Percentiles rank a stretch among this genome's conserved stretches.
These are phyloP conservation scores for Penicillium malachiteum DNA, from an alignment of 495 filamentous ascomycete genomes.

Conservation along the genomic window DNA sequence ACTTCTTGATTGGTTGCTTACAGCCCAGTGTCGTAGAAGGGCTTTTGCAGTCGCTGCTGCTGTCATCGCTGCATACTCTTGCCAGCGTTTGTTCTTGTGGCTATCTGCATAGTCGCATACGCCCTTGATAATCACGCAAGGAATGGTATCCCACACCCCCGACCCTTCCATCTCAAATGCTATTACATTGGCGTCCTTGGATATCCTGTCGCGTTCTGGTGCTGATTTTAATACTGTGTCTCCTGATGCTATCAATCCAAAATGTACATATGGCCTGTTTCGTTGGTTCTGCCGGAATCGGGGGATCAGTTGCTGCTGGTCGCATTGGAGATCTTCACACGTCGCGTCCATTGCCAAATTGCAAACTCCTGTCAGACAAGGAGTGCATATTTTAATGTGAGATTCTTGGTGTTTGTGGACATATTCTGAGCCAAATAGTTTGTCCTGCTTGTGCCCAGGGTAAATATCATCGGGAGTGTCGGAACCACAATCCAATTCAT, in stretches of 20 bases:
- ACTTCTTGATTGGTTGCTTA: too few species aligned
- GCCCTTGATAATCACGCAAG: conserved; percentile 7
- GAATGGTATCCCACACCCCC: conserved; percentile 5
- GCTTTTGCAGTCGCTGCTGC: not conserved
- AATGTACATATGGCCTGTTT: not conserved
- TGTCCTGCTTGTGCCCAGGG: not conserved
- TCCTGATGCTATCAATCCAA: conserved; percentile 13
- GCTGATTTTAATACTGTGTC: conserved; percentile 34
- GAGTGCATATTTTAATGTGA: not conserved
- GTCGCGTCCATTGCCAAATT: not conserved
- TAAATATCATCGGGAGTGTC: not conserved
- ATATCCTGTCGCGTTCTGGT: conserved; percentile 22
- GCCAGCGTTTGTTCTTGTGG: conserved; percentile 12
- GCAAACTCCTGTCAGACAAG: not conserved
- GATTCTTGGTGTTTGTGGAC: not conserved
- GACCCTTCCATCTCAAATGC: conserved; percentile 44
- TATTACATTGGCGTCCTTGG: conserved; percentile 22
- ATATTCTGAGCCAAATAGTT: not conserved
- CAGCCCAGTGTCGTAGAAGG: not conserved
- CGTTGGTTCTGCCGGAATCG: not conserved
- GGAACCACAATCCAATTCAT: not conserved
- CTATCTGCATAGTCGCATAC: conserved; percentile 13
- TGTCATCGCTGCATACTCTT: conserved; percentile 1
- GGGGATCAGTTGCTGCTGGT: not conserved
- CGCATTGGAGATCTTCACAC: not conserved